Conservation (phyloP, 306 rosid genomes). For the Vachellia pachyceras region DNA sequence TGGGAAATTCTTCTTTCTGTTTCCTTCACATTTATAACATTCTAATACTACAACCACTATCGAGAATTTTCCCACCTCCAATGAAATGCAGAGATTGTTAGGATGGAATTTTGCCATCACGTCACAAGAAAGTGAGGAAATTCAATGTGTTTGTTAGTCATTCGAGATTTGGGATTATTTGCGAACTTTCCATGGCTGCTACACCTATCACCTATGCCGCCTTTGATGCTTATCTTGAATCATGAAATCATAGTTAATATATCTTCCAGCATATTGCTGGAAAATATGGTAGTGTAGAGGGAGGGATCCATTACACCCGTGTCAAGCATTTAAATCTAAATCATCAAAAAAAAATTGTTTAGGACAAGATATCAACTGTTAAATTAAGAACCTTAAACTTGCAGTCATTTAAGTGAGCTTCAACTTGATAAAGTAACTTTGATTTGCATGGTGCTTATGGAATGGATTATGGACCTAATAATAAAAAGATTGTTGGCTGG, state of each 20-base stretch:
- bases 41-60: background rate
- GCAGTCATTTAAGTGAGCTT: background rate
- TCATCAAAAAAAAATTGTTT: background rate
- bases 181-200: conserved; percentile 3
- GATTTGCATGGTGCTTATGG: background rate
- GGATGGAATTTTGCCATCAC: background rate
- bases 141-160: background rate
- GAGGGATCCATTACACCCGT: background rate
- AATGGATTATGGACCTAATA: background rate
- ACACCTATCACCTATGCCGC: background rate
- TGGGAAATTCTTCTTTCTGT: background rate
- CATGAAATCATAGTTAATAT: too few species aligned
- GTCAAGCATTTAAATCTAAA: background rate
- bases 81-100: background rate
- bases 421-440: background rate
- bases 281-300: background rate
- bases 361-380: background rate
- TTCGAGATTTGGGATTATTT: background rate
- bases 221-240: background rate
- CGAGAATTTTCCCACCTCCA: background rate
- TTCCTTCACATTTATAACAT: background rate
- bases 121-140: background rate
- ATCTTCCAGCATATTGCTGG: background rate
- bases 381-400: background rate
- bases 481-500: too few species aligned